Evolutionary conservation across 2,329 filamentous ascomycete genomes (phyloP).

Genomic region (Pestalotiopsis sp.): DNA sequence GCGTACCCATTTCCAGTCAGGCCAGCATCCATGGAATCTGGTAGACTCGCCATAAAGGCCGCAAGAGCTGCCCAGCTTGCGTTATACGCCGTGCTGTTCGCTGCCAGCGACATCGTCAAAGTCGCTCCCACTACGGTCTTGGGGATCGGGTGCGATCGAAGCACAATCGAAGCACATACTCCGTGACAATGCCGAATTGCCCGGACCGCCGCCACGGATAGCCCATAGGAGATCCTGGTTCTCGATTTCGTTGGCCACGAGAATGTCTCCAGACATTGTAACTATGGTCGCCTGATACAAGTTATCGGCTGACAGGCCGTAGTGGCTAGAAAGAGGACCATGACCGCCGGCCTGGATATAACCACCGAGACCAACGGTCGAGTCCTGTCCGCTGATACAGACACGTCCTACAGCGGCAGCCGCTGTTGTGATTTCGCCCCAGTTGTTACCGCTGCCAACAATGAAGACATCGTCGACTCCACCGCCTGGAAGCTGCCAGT

Average conservation of each 20-base stretch:
- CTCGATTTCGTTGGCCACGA: constrained; percentile 15
- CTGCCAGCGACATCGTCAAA: background rate
- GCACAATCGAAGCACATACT: constrained; percentile 18
- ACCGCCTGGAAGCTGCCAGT: constrained; percentile 16
- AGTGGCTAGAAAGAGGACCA: constrained; percentile 48
- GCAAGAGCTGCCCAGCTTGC: background rate
- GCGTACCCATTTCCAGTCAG: background rate
- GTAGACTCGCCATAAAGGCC: background rate
- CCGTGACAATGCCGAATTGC: constrained; percentile 17
- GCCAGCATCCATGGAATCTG: background rate
- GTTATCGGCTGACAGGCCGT: constrained; percentile 62
- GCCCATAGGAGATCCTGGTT: constrained; percentile 21
- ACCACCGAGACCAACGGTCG: constrained; percentile 16
- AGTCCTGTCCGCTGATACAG: constrained; percentile 11
- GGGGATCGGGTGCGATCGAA: constrained; percentile 16
- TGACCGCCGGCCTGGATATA: constrained; percentile 55
- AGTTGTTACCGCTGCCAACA: constrained; percentile 16
- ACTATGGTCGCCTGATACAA: constrained; percentile 28
- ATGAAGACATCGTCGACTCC: constrained; percentile 36
- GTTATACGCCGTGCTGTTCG: background rate
- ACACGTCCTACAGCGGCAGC: constrained; percentile 2
- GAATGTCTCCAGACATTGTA: constrained; percentile 22
- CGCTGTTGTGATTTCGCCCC: constrained; percentile 6
- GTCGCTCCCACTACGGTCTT: background rate
- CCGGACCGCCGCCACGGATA: constrained; percentile 19